Evolutionary conservation across 495 filamentous ascomycete genomes (phyloP), one percentile per base, ranked within the genome.

Genomic region (Hypoxylon lienhwacheense): DNA sequence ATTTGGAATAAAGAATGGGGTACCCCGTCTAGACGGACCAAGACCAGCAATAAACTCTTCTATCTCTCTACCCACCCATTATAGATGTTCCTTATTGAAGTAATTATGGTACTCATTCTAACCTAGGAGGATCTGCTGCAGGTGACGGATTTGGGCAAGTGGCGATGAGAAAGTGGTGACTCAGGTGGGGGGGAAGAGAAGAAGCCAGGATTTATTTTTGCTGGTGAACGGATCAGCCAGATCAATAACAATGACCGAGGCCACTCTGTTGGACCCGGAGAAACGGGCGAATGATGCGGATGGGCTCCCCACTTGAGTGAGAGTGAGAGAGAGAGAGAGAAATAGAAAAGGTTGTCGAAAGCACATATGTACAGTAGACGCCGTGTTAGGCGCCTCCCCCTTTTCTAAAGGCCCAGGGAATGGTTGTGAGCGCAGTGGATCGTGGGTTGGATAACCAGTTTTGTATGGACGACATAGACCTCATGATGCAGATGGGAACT

Each of bases 1-100:
- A 52, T 61, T 47, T 61, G 58, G 52, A 56, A 48, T 55, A 37
- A 29, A 37, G 42, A 53, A 61, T 55, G 51, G 51, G 50, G 46
- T 48, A 55, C 35, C n/a, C 51, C 47, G 35, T 37, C 41, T 31
- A 21, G 10, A 25, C 29, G 58, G 51, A 36, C 46, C 15, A 33
- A 53, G 47, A 39, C 48, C 37, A 37, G 45, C 45, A 37, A 15
- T 29, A 16, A 31, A 14, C 43, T 42, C 47, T 53, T 47, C 33
- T 52, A 31, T 33, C 19, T n/a, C n/a, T n/a, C n/a, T n/a, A n/a
- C n/a, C n/a, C n/a, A n/a, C n/a, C n/a, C n/a, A n/a, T n/a, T n/a
- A n/a, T n/a, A n/a, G n/a, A n/a, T n/a, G n/a, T n/a, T n/a, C n/a
- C n/a, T n/a, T n/a, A n/a, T n/a, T n/a, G n/a, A n/a, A n/a, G n/a